These are phyloP conservation scores for Penicillium sp. DNA, from an alignment of 2,329 filamentous ascomycete species.

Conservation along the genomic window DNA sequence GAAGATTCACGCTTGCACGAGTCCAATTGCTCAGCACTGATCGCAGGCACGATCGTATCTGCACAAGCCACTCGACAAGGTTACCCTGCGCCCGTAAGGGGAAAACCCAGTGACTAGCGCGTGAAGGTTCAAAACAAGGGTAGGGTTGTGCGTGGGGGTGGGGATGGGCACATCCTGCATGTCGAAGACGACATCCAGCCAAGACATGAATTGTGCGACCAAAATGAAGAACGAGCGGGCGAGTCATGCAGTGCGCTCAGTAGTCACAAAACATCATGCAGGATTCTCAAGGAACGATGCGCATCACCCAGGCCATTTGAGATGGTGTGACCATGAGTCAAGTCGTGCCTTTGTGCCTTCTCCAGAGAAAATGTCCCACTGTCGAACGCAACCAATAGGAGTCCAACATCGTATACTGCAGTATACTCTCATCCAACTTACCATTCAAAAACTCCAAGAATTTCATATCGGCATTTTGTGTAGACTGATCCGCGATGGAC, in stretches of 20 bases:
- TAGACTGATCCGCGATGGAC: conserved; percentile 20
- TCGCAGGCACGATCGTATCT: conserved; percentile 9
- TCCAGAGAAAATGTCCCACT: conserved; percentile 13
- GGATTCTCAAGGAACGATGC: conserved; percentile 8
- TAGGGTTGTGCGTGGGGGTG: neutral
- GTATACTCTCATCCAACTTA: conserved; percentile 39
- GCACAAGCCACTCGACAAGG: conserved; percentile 15
- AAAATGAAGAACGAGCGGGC: conserved; percentile 10
- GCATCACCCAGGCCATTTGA: conserved; percentile 5
- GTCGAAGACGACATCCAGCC: conserved; percentile 22
- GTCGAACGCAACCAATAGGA: conserved; percentile 18
- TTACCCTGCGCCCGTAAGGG: conserved; percentile 19
- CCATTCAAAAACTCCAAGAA: conserved; percentile 49
- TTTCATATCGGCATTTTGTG: conserved; percentile 41
- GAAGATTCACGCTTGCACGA: conserved; percentile 28
- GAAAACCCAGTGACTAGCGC: conserved; percentile 6
- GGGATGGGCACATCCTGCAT: conserved; percentile 17
- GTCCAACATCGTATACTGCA: conserved; percentile 5
- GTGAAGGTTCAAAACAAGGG: conserved; percentile 16
- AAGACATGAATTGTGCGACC: conserved; percentile 10
- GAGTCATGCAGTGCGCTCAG: conserved; percentile 12
- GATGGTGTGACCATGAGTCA: conserved; percentile 19
- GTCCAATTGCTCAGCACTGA: conserved; percentile 19
- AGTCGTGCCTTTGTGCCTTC: neutral
- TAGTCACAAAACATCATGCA: conserved; percentile 12